Evolutionary conservation across 306 rosid genomes (phyloP).

Genomic region (Medicago lupulina): DNA sequence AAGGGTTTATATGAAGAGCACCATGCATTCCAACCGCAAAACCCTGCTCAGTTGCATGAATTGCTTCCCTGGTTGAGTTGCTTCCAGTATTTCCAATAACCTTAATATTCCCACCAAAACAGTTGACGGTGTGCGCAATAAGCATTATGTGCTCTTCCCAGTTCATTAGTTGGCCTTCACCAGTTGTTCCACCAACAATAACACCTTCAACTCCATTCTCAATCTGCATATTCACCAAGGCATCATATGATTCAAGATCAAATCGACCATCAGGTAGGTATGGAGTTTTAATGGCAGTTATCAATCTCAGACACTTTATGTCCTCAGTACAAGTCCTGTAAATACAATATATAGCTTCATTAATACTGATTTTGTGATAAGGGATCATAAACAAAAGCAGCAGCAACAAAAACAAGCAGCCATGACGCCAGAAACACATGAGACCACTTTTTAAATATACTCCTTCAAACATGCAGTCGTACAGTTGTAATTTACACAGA

Average conservation of each 20-base stretch:
- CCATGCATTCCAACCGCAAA: conserved; percentile 99
- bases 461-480: neutral
- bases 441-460: neutral
- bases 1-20: conserved; percentile 97
- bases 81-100: conserved; percentile 96
- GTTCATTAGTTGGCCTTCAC: conserved; percentile 96
- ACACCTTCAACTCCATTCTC: conserved; percentile 77
- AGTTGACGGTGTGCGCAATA: conserved; percentile 87
- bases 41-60: conserved; percentile 96
- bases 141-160: conserved; percentile 99
- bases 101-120: conserved; percentile 87
- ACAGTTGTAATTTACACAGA: neutral
- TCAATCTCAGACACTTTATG: conserved; percentile 72
- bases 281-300: conserved; percentile 97
- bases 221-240: conserved; percentile 76
- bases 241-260: conserved; percentile 94
- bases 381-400: conserved; percentile 17
- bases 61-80: conserved; percentile 91
- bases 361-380: conserved; percentile 11
- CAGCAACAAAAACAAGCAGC: conserved; percentile 22
- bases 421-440: conserved; percentile 10
- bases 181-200: conserved; percentile 94
- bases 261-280: conserved; percentile 95
- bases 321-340: conserved; percentile 85
- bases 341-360: conserved; percentile 32